These are phyloP conservation scores for Aristolochia contorta DNA, from an alignment of 164 flowering plant species.

Conservation along the genomic window DNA sequence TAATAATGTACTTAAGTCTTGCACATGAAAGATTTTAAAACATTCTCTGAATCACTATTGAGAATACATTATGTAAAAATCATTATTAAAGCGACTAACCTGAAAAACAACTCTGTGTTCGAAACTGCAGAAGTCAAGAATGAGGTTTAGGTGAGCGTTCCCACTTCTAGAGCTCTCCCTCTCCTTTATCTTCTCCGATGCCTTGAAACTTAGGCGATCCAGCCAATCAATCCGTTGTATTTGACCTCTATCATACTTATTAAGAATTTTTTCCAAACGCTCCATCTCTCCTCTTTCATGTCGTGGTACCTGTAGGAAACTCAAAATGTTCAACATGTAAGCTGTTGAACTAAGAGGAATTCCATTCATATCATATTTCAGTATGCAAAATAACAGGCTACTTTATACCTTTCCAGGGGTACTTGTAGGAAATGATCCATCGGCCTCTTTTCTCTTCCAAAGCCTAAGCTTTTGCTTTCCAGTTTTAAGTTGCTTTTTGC, in stretches of 20 bases:
- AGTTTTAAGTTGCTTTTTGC: constrained; percentile 83
- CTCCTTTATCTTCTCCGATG: constrained; percentile 80
- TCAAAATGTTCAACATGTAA: background rate
- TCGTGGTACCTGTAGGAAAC: constrained; percentile 62
- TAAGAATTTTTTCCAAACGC: constrained; percentile 80
- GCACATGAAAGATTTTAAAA: no score
- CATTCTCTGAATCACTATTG: no score
- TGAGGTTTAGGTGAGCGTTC: constrained; percentile 52
- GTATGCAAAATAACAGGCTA: background rate
- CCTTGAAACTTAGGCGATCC: constrained; percentile 78
- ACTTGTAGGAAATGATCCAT: constrained; percentile 75
- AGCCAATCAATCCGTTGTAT: constrained; percentile 93
- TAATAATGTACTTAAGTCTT: no score
- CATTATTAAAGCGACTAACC: constrained; percentile 28
- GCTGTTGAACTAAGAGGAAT: background rate
- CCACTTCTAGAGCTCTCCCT: constrained; percentile 61
- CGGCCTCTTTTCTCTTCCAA: constrained; percentile 88
- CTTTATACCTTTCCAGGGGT: constrained; percentile 90
- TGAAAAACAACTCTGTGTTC: constrained; percentile 97
- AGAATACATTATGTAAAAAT: background rate
- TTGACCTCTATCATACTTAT: constrained; percentile 94
- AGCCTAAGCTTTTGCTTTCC: constrained; percentile 96
- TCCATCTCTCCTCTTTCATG: constrained; percentile 93
- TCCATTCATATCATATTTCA: background rate
- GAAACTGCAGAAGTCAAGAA: constrained; percentile 87